Conservation (phyloP, 2,329 filamentous ascomycete species). For the Mycosphaerella arachidis region DNA sequence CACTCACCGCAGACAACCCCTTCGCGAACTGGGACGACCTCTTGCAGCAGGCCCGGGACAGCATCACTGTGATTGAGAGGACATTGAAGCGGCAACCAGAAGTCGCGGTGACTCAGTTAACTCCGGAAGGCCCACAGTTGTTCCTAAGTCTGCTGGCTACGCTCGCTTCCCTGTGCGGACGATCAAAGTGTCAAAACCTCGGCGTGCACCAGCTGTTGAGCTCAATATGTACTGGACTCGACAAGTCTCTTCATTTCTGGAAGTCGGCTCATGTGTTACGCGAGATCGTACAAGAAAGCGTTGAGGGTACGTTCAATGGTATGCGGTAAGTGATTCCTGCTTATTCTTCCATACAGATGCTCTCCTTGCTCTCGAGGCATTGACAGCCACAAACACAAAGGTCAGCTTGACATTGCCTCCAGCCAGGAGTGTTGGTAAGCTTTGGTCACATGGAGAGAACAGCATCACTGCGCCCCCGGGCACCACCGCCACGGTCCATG, state of each 20-base stretch:
- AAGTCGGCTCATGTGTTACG: constrained; percentile 32
- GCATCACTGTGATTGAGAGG: constrained; percentile 70
- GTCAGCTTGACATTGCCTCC: constrained; percentile 37
- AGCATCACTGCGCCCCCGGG: constrained; percentile 40
- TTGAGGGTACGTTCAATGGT: constrained; percentile 35
- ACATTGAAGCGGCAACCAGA: constrained; percentile 70
- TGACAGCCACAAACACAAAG: constrained; percentile 10
- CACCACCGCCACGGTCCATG: constrained; percentile 30
- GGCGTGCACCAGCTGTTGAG: constrained; percentile 39
- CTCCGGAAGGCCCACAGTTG: constrained; percentile 44
- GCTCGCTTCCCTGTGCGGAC: constrained; percentile 46
- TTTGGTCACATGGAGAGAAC: constrained; percentile 38
- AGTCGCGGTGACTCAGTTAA: constrained; percentile 49
- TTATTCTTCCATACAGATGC: constrained; percentile 40
- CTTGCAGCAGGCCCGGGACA: constrained; percentile 61
- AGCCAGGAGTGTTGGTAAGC: constrained; percentile 35
- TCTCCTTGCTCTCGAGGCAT: constrained; percentile 39
- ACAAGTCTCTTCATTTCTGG: constrained; percentile 35
- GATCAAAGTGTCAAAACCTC: constrained; percentile 39
- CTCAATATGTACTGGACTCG: constrained; percentile 35
- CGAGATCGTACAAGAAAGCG: constrained; percentile 38
- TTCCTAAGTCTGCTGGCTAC: constrained; percentile 53
- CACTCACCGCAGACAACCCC: constrained; percentile 62
- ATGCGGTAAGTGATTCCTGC: constrained; percentile 22
- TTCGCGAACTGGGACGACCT: constrained; percentile 57